Conservation (phyloP, 2,329 filamentous ascomycete genomes). For the Monilinia polystroma region DNA sequence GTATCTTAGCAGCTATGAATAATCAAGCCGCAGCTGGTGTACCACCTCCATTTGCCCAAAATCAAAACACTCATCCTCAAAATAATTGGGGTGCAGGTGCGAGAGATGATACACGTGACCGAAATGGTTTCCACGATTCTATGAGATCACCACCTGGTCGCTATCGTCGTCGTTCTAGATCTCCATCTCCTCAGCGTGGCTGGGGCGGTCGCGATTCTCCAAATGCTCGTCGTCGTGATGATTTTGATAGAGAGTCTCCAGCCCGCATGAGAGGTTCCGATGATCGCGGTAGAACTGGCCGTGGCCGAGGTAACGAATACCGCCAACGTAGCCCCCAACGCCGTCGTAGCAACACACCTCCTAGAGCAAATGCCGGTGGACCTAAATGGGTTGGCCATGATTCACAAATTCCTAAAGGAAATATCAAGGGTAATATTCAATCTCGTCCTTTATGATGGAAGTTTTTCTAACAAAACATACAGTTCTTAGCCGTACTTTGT, state of each 20-base stretch:
- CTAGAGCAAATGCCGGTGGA: slow-evolving; percentile 46
- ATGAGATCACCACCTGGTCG: slow-evolving; percentile 60
- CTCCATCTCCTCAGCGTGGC: slow-evolving; percentile 73
- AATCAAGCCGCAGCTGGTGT: slow-evolving; percentile 35
- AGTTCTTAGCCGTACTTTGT: slow-evolving; percentile 91
- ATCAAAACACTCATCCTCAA: slow-evolving; percentile 40
- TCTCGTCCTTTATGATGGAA: slow-evolving; percentile 13
- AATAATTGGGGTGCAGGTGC: slow-evolving; percentile 45
- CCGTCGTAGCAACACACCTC: slow-evolving; percentile 61
- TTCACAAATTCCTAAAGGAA: slow-evolving; percentile 65
- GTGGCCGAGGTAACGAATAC: slow-evolving; percentile 65
- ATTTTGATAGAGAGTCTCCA: slow-evolving; percentile 70
- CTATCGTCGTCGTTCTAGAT: slow-evolving; percentile 66
- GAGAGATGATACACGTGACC: slow-evolving; percentile 53
- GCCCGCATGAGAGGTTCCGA: slow-evolving; percentile 57
- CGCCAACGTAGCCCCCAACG: slow-evolving; percentile 84
- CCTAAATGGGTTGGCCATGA: slow-evolving; percentile 83
- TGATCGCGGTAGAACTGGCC: slow-evolving; percentile 51
- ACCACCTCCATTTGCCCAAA: slow-evolving; percentile 36
- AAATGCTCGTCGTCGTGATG: slow-evolving; percentile 45
- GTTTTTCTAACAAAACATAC: slow-evolving; percentile 32
- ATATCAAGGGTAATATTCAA: slow-evolving; percentile 65
- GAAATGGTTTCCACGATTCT: slow-evolving; percentile 49
- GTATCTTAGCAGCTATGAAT: slow-evolving; percentile 46
- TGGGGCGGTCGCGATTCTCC: slow-evolving; percentile 64